Percentiles rank a stretch among this genome's conserved stretches.
These are phyloP conservation scores for Tranzscheliella williamsii DNA, from an alignment of 1,284 basidiomycete genomes.

Conservation along the genomic window DNA sequence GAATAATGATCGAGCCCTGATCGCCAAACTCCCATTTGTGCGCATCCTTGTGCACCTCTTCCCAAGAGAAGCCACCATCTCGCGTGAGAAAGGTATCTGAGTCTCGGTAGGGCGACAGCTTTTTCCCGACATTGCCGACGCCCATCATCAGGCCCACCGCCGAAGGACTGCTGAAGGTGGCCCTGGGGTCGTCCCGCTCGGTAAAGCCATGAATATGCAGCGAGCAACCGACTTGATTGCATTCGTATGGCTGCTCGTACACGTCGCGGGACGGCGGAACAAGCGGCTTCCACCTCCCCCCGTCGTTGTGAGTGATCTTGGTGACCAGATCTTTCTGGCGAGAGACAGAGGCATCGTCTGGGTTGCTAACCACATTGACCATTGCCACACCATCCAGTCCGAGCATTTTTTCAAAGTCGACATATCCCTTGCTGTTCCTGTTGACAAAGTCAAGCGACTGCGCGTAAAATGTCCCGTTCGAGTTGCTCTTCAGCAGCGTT, in stretches of 20 bases:
- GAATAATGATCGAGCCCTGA: constrained; percentile 87
- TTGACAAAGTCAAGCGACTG: constrained; percentile 85
- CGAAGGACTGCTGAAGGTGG: constrained; percentile 88
- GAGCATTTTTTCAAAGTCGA: constrained; percentile 98
- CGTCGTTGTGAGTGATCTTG: constrained; percentile 95
- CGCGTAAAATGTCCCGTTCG: constrained; percentile 94
- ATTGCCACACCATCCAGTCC: constrained; percentile 94
- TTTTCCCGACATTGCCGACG: constrained; percentile 92
- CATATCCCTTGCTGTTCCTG: constrained; percentile 80
- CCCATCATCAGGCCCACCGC: constrained; percentile 91
- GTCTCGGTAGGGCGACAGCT: constrained; percentile 78
- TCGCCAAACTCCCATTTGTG: constrained; percentile 98
- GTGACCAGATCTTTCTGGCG: constrained; percentile 79
- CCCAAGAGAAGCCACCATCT: constrained; percentile 96
- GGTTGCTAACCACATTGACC: constrained; percentile 85
- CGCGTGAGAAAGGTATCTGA: constrained; percentile 95
- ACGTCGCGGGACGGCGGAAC: constrained; percentile 78
- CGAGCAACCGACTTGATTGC: constrained; percentile 74
- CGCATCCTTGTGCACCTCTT: constrained; percentile 96
- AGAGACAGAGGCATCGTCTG: constrained; percentile 73
- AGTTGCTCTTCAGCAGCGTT: constrained; percentile 90
- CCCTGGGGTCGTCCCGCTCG: constrained; percentile 82
- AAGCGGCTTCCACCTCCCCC: constrained; percentile 85
- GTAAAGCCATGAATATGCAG: constrained; percentile 95
- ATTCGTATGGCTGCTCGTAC: constrained; percentile 74